These are phyloP conservation scores for Carex kokanica DNA, from an alignment of 176 grass and related monocot species.

Conservation along the genomic window DNA sequence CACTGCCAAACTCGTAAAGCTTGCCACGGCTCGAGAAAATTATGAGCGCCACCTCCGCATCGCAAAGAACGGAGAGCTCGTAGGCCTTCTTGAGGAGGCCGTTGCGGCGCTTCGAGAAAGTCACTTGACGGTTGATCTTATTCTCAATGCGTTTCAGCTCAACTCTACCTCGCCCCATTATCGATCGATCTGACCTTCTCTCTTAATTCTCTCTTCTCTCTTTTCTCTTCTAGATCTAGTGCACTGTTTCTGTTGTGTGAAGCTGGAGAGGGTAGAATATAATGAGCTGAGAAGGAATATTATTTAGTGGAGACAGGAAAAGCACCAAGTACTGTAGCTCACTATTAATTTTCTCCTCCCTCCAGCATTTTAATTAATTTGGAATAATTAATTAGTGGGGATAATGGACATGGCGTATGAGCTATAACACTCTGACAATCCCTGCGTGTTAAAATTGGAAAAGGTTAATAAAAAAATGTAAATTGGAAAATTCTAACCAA, in stretches of 20 bases:
- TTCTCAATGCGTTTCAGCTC: conserved; percentile 98
- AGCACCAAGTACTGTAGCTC: conserved; percentile 35
- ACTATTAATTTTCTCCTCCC: not conserved
- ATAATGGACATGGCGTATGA: conserved; percentile 17
- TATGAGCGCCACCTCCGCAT: conserved; percentile 93
- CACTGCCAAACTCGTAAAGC: conserved; percentile 90
- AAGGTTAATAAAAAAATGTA: too few species aligned
- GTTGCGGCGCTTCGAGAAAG: conserved; percentile 92
- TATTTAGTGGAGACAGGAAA: conserved; percentile 28
- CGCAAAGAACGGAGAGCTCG: conserved; percentile 91
- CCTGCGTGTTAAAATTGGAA: not conserved
- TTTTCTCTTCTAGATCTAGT: conserved; percentile 31
- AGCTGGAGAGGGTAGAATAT: conserved; percentile 12
- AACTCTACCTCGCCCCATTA: conserved; percentile 80
- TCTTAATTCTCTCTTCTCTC: not conserved
- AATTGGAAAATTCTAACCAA: conserved; percentile 7
- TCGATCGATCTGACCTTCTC: not conserved
- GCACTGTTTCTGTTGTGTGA: conserved; percentile 4
- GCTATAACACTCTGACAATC: not conserved
- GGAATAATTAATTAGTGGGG: conserved; percentile 9
- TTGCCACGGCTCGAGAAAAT: conserved; percentile 95
- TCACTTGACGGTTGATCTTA: conserved; percentile 94
- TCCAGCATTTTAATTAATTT: not conserved
- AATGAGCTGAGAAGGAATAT: conserved; percentile 28
- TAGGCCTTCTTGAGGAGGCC: conserved; percentile 95